These are phyloP conservation scores for Talaromyces sp. DNA, from an alignment of 2,329 filamentous ascomycete genomes.

Conservation along the genomic window DNA sequence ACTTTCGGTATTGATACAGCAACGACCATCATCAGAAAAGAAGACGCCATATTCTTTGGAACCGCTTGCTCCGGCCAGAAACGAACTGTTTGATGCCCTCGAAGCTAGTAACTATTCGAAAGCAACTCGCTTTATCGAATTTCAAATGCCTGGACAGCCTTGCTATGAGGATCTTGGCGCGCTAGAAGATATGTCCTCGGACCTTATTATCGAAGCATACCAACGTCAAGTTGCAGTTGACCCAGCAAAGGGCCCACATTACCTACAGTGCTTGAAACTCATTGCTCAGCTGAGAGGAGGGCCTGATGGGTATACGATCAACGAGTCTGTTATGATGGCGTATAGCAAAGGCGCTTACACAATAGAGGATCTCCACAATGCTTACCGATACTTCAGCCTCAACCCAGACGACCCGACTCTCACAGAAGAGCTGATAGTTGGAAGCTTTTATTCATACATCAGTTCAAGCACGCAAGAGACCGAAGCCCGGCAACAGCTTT, in stretches of 20 bases:
- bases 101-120: conserved; percentile 29
- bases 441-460: conserved; percentile 56
- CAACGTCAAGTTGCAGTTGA: conserved; percentile 56
- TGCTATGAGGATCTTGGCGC: conserved; percentile 61
- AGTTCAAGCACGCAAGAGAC: conserved; percentile 53
- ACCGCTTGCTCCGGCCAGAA: conserved; percentile 29
- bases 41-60: conserved; percentile 29
- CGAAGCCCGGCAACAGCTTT: conserved; percentile 53
- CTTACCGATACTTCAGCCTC: conserved; percentile 59
- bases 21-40: conserved; percentile 36
- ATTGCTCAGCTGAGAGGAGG: conserved; percentile 51
- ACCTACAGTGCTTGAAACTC: conserved; percentile 61
- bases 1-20: conserved; percentile 49
- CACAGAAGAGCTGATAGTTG: conserved; percentile 59
- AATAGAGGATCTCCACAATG: conserved; percentile 51
- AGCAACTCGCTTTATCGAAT: conserved; percentile 23
- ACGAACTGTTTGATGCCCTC: conserved; percentile 35
- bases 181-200: conserved; percentile 58
- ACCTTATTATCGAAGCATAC: conserved; percentile 59
- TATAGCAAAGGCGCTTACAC: conserved; percentile 57
- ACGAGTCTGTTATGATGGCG: conserved; percentile 54
- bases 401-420: conserved; percentile 40
- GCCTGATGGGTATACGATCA: conserved; percentile 51
- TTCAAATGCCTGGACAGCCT: conserved; percentile 15
- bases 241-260: conserved; percentile 52